These are phyloP conservation scores for Paecilomyces formosus DNA, from an alignment of 2,329 filamentous ascomycete genomes.

Conservation along the genomic window DNA sequence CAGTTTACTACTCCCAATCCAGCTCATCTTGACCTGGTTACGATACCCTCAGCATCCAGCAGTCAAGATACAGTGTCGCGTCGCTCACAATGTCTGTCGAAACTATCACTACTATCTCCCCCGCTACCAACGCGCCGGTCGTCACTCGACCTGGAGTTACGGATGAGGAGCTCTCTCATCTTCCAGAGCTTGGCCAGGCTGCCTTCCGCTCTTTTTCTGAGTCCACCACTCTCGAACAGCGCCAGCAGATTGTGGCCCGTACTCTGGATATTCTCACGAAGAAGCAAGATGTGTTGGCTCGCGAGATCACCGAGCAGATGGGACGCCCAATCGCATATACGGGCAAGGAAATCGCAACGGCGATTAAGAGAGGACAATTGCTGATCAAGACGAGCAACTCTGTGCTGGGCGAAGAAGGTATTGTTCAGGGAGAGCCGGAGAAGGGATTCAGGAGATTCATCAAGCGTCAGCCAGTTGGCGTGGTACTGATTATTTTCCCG, in stretches of 20 bases:
- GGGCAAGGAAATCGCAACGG: conserved; percentile 74
- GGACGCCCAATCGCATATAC: conserved; percentile 85
- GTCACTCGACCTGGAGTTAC: conserved; percentile 71
- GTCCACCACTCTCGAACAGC: conserved; percentile 67
- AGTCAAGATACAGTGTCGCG: neutral
- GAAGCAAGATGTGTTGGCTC: conserved; percentile 70
- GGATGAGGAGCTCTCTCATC: conserved; percentile 57
- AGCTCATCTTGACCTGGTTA: neutral
- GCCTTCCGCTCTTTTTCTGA: conserved; percentile 72
- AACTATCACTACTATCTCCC: conserved; percentile 73
- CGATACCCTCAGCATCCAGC: neutral
- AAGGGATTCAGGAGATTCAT: conserved; percentile 87
- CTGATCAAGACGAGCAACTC: conserved; percentile 76
- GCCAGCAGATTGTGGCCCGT: conserved; percentile 73
- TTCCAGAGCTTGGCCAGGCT: conserved; percentile 64
- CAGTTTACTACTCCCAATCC: neutral
- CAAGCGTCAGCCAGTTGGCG: conserved; percentile 78
- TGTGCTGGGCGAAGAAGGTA: conserved; percentile 56
- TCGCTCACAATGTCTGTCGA: conserved; percentile 42
- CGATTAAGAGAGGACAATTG: conserved; percentile 77
- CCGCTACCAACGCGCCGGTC: conserved; percentile 77
- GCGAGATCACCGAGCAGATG: conserved; percentile 90
- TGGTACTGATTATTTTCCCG: conserved; percentile 81
- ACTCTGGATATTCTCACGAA: conserved; percentile 64
- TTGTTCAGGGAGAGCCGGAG: conserved; percentile 71